These are phyloP conservation scores for Rubia peregrina DNA, from an alignment of 305 asterid species.

Conservation along the genomic window DNA sequence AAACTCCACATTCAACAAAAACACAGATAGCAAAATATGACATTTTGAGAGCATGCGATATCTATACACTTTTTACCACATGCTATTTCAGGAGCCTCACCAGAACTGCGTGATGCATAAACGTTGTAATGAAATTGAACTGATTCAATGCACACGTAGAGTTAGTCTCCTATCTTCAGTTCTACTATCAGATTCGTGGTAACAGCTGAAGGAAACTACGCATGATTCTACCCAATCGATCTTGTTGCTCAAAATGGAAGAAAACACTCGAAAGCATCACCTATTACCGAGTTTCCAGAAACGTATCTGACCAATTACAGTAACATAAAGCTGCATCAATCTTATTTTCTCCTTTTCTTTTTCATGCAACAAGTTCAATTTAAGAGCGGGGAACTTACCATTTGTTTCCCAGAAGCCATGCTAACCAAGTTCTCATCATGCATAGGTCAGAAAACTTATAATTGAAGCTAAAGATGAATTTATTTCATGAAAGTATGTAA, in stretches of 20 bases:
- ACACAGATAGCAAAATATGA: background rate
- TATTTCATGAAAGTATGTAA: conserved; percentile 9
- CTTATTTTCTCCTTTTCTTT: background rate
- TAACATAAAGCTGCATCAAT: background rate
- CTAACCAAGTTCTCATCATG: background rate
- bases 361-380: background rate
- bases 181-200: background rate
- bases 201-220: background rate
- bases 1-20: background rate
- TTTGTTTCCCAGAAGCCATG: background rate
- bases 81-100: background rate
- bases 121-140: too few relatives aligned
- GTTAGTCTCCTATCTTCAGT: too few relatives aligned
- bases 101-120: background rate
- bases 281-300: background rate
- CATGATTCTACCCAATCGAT: background rate
- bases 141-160: too few relatives aligned
- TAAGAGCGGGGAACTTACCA: background rate
- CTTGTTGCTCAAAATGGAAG: too few relatives aligned
- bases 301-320: background rate
- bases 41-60: background rate
- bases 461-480: conserved; percentile 3
- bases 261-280: too few relatives aligned
- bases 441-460: background rate
- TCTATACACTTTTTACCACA: background rate